Conservation (phyloP, 129 eudicot genomes). For the Scalesia atractyloides region DNA sequence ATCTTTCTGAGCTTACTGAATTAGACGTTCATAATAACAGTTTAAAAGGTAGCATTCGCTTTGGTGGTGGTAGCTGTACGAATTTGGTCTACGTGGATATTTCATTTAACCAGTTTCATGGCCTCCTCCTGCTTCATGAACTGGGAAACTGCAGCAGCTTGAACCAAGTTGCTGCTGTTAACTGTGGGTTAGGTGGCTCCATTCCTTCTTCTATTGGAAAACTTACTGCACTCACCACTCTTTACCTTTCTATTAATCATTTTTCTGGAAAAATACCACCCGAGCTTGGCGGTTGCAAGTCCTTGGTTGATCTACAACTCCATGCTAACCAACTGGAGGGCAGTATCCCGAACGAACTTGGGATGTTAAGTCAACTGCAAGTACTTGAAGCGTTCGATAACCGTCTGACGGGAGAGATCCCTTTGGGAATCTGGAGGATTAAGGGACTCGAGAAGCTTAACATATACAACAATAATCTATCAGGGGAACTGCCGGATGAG, state of each 20-base stretch:
- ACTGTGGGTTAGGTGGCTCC: conserved; percentile 54
- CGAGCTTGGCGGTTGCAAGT: conserved; percentile 68
- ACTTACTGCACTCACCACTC: conserved; percentile 46
- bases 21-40: conserved; percentile 54
- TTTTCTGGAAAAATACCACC: conserved; percentile 72
- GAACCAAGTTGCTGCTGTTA: conserved; percentile 46
- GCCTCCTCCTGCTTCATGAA: conserved; percentile 50
- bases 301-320: conserved; percentile 54
- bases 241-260: conserved; percentile 60
- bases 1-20: conserved; percentile 43
- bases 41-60: conserved; percentile 60
- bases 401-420: conserved; percentile 70
- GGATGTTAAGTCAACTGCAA: conserved; percentile 47
- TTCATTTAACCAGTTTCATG: conserved; percentile 57
- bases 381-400: conserved; percentile 51
- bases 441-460: conserved; percentile 49
- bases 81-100: conserved; percentile 43
- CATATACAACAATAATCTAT: conserved; percentile 55
- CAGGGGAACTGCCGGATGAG: conserved; percentile 69
- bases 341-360: conserved; percentile 62
- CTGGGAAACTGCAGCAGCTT: conserved; percentile 68
- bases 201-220: conserved; percentile 71
- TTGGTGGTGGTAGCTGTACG: conserved; percentile 46
- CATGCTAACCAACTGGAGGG: conserved; percentile 62
- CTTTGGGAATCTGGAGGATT: conserved; percentile 66